phyloP scores from a whole-genome alignment of 345 rosid species.

The Geranium rotundifolium region DNA sequence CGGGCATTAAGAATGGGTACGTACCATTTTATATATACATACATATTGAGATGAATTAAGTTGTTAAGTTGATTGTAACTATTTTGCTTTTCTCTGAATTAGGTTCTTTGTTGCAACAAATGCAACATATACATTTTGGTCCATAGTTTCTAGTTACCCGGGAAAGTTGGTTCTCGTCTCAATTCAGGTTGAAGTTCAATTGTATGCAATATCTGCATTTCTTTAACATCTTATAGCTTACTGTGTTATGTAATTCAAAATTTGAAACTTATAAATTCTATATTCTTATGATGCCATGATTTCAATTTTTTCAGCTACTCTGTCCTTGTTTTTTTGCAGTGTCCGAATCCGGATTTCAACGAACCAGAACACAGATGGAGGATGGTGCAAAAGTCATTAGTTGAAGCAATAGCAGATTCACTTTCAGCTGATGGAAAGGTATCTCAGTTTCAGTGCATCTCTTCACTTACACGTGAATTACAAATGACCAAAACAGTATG shows the following conservation, averaged over 20 bases:
- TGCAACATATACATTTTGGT: slow-evolving; percentile 51
- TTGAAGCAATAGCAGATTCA: slow-evolving; percentile 50
- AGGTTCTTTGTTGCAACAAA: slow-evolving; percentile 52
- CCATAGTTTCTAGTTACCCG: slow-evolving; percentile 47
- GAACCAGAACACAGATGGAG: slow-evolving; percentile 54
- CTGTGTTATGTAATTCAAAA: too few species aligned
- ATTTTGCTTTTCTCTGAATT: slow-evolving; percentile 6
- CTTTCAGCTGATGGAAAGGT: slow-evolving; percentile 52
- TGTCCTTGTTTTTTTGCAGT: slow-evolving; percentile 16
- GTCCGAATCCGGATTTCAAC: slow-evolving; percentile 69
- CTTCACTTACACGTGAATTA: too few species aligned
- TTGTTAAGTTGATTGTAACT: neutral
- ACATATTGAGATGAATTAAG: too few species aligned
- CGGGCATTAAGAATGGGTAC: slow-evolving; percentile 41
- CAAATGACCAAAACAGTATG: too few species aligned
- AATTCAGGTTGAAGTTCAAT: slow-evolving; percentile 30
- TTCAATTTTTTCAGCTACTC: too few species aligned
- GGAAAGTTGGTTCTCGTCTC: slow-evolving; percentile 48
- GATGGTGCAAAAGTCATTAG: slow-evolving; percentile 49
- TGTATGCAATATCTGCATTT: neutral
- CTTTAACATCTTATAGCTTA: neutral
- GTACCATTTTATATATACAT: neutral
- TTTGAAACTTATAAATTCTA: too few species aligned
- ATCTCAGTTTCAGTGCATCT: neutral
- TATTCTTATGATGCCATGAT: too few species aligned